Evolutionary conservation across 306 rosid genomes (phyloP), one percentile per base, ranked within the genome.

Genomic region (Trifolium pratense): DNA sequence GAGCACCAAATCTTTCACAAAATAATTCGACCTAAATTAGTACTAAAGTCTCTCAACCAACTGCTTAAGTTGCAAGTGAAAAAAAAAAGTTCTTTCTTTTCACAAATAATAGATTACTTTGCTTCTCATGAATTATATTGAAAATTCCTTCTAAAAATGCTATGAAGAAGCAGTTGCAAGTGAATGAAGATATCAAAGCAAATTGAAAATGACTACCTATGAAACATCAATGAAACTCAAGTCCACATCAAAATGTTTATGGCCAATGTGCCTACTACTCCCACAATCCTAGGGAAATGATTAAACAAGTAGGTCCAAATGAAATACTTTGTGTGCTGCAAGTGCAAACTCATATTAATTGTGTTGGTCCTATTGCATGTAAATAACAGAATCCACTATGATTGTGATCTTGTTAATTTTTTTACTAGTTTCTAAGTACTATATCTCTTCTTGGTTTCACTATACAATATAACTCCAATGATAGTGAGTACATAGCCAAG

Each of bases 361-460:
- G 21, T 53, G 78, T 71, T 42, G 40, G 4, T 59, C 53, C 64
- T 58, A 36, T 58, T 3, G 18, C 9, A 26, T 59, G 39, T 11
- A 55, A 55, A 10, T 21, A 21, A 21, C 61, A 55, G 1, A 21
- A 12, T 12, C 62, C n/a, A 11, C 36, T 56, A 18, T 20, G 59
- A 20, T 20, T 53, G 15, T 53, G 15, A 53, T 20, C 14, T 25
- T 13, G 63, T 13, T 52, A 34, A 68, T 15, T 21, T 70, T 15
- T 21, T 70, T 46, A 15, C 71, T 29, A 70, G 5, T n/a, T 59
- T 70, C 49, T 56, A 49, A 55, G 51, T 68, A 29, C 32, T 29
- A 48, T 64, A 76, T 40, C 80, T 84, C 87, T 78, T 84, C 78
- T 84, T 84, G 59, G 80, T 58, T 74, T 84, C 87, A 74, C 72